These are phyloP conservation scores for Haematococcus sp. DNA, from an alignment of 139 green algal species.

Conservation along the genomic window DNA sequence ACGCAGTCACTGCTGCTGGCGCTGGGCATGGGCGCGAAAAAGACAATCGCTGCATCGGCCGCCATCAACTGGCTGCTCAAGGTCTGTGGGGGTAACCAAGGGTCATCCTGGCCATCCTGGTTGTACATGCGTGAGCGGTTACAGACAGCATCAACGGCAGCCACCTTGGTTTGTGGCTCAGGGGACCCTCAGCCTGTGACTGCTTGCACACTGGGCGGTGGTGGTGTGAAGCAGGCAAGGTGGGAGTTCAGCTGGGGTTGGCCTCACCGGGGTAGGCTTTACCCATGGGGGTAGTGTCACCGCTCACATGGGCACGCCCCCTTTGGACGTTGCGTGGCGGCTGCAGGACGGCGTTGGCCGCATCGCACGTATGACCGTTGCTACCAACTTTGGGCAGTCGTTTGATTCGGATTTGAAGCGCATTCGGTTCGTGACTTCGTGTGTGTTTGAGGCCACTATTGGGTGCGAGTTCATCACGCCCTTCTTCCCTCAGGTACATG, in stretches of 20 bases:
- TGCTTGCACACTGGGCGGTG: neutral
- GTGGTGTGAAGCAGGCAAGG: neutral
- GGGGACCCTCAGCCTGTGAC: too few relatives aligned
- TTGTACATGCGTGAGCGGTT: too few relatives aligned
- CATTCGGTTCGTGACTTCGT: constrained; percentile 80
- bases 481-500: constrained; percentile 58
- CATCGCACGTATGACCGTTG: constrained; percentile 77
- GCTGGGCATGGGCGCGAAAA: constrained; percentile 83
- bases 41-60: constrained; percentile 40
- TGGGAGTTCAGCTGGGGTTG: too few relatives aligned
- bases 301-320: neutral
- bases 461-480: constrained; percentile 86
- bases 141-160: too few relatives aligned
- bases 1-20: constrained; percentile 88
- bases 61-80: constrained; percentile 70
- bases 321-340: constrained; percentile 31
- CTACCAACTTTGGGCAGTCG: constrained; percentile 68
- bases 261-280: too few relatives aligned
- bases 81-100: too few relatives aligned
- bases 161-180: too few relatives aligned
- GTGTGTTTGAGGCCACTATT: constrained; percentile 72
- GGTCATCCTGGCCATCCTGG: too few relatives aligned
- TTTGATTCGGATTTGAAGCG: constrained; percentile 93
- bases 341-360: constrained; percentile 87
- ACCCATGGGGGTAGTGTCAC: too few relatives aligned